Evolutionary conservation across 305 asterid genomes (phyloP).

Genomic region (Rubia peregrina): DNA sequence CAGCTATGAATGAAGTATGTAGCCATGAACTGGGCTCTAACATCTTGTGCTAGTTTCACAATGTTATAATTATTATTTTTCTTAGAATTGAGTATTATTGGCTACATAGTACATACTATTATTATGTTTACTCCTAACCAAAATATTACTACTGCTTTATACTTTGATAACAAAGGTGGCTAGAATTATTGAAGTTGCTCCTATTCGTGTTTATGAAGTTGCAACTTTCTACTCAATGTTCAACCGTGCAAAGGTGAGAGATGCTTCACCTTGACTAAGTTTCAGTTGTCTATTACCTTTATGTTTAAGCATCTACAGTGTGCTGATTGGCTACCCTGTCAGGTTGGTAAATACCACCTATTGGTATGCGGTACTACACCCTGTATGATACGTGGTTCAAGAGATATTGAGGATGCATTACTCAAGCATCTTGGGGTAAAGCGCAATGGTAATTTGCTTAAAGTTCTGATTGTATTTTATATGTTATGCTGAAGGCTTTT

Average conservation of each 20-base stretch:
- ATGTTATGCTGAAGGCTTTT: not conserved
- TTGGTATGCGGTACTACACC: conserved; percentile 98
- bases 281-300: not conserved
- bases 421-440: conserved; percentile 88
- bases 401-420: conserved; percentile 82
- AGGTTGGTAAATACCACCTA: conserved; percentile 98
- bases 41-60: conserved; percentile 11
- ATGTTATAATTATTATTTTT: conserved; percentile 7
- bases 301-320: conserved; percentile 5
- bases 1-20: conserved; percentile 94
- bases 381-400: conserved; percentile 96
- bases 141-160: not conserved
- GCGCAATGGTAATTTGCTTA: conserved; percentile 63
- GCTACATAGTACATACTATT: too few species aligned
- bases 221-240: conserved; percentile 98
- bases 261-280: conserved; percentile 1
- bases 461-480: conserved; percentile 4
- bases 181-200: conserved; percentile 82
- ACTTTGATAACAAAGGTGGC: conserved; percentile 47
- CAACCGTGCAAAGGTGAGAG: conserved; percentile 75
- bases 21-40: conserved; percentile 8
- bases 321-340: conserved; percentile 21
- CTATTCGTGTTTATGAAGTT: conserved; percentile 97
- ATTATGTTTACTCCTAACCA: not conserved
- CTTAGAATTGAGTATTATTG: too few species aligned